Conservation (phyloP, 192 early-diverging fungal species). For the Backusella mclennaniae region DNA sequence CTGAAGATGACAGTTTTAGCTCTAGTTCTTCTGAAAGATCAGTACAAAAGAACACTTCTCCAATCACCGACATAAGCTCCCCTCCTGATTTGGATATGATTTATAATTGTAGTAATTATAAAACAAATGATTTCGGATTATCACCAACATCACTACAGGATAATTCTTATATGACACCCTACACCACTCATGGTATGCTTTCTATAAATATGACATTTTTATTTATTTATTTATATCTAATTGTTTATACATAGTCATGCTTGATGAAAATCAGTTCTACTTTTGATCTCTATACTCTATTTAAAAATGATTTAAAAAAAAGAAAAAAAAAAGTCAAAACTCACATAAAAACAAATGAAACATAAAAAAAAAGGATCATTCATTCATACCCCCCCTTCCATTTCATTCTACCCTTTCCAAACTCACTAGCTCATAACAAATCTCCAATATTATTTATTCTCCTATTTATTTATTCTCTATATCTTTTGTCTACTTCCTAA, state of each 20-base stretch:
- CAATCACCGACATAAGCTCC: neutral
- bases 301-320: neutral
- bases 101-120: neutral
- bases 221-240: neutral
- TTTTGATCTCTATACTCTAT: neutral
- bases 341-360: neutral
- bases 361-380: neutral
- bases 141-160: neutral
- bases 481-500: neutral
- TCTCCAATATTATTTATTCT: neutral
- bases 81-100: neutral
- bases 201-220: neutral
- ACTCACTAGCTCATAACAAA: neutral
- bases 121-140: neutral
- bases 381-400: constrained; percentile 2
- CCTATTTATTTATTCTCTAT: neutral
- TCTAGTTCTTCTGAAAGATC: neutral
- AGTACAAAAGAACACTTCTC: neutral
- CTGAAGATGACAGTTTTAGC: neutral
- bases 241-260: neutral
- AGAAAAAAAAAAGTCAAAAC: neutral
- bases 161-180: neutral
- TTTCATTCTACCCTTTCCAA: neutral
- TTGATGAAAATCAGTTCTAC: neutral
- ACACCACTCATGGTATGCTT: neutral